These are phyloP conservation scores for Eimeria tenella DNA, from an alignment of 169 alveolate species.

Conservation along the genomic window DNA sequence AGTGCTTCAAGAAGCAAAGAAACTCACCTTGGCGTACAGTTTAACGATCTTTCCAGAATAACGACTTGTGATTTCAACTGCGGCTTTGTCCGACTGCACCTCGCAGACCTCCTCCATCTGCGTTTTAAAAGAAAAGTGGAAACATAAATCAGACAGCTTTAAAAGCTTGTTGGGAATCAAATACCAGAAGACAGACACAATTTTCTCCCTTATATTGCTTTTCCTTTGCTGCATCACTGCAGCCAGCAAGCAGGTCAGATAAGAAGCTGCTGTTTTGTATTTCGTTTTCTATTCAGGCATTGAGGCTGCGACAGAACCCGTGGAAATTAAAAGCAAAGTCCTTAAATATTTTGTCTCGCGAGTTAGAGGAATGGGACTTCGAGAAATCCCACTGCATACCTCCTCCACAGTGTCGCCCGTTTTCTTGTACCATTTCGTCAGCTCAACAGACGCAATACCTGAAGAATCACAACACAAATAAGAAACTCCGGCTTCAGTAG, in stretches of 20 bases:
- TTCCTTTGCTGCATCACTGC: too few relatives aligned
- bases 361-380: background rate
- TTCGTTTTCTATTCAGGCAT: too few relatives aligned
- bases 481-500: background rate
- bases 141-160: too few relatives aligned
- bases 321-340: too few relatives aligned
- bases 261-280: too few relatives aligned
- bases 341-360: background rate
- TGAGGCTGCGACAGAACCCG: too few relatives aligned
- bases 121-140: background rate
- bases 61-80: conserved; percentile 95
- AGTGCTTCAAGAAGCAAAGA: background rate
- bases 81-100: conserved; percentile 96
- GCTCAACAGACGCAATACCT: conserved; percentile 96
- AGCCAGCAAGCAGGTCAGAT: too few relatives aligned
- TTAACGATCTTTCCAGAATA: conserved; percentile 93
- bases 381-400: conserved; percentile 77
- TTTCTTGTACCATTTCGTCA: conserved; percentile 93
- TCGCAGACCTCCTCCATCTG: conserved; percentile 95
- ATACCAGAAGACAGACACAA: too few relatives aligned
- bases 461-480: background rate
- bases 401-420: conserved; percentile 95
- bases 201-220: too few relatives aligned
- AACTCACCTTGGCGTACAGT: conserved; percentile 85
- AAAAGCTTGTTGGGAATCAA: too few relatives aligned